Conservation (phyloP, 441 rosid species). For the Erodium chrysanthum region DNA sequence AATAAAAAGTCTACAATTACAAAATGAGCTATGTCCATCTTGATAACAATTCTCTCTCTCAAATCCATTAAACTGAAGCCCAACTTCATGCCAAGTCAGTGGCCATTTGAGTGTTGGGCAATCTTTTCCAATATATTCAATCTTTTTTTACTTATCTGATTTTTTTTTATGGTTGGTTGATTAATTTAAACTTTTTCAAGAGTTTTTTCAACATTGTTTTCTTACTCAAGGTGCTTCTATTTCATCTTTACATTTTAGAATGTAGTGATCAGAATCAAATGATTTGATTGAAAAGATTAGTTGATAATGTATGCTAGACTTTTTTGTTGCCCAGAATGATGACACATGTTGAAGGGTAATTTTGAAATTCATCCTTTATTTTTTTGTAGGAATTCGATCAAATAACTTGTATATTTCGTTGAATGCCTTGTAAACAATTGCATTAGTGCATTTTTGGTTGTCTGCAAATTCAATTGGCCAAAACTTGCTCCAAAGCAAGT, state of each 20-base stretch:
- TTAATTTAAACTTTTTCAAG: neutral
- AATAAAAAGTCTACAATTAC: no score
- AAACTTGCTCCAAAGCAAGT: no score
- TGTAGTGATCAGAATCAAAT: neutral
- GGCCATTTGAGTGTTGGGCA: neutral
- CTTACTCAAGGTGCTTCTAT: neutral
- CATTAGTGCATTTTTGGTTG: neutral
- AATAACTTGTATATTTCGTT: neutral
- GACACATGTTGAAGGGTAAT: neutral
- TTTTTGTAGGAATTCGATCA: neutral
- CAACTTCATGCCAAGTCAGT: neutral
- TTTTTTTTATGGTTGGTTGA: neutral
- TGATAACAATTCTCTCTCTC: no score
- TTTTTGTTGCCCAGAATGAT: no score
- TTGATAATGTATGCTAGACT: no score
- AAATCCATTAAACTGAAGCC: no score
- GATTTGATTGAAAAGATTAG: neutral
- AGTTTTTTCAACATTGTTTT: neutral
- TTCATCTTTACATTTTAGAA: neutral
- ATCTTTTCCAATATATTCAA: neutral
- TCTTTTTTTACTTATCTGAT: neutral
- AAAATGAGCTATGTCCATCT: no score
- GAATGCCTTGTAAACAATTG: neutral
- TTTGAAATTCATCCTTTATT: neutral
- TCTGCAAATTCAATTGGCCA: neutral